phyloP scores from a whole-genome alignment of 192 early-diverging fungal genomes.

The Mortierella alpina region DNA sequence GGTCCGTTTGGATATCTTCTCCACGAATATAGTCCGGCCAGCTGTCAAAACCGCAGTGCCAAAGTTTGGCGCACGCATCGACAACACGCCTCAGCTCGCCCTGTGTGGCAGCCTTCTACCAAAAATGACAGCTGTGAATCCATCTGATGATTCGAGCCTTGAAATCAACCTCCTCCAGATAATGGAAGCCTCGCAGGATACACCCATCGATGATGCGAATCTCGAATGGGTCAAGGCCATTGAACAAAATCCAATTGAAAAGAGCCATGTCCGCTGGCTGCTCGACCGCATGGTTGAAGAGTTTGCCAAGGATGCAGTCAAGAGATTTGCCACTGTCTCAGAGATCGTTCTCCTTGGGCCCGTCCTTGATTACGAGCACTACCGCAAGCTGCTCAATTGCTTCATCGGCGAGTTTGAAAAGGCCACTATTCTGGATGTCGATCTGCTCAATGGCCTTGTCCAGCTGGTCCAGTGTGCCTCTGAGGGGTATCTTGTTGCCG shows the following conservation, averaged over 20 bases:
- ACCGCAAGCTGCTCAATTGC: background rate
- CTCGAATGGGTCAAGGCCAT: background rate
- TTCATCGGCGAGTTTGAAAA: background rate
- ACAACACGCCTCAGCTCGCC: too few species aligned
- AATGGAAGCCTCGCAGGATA: too few species aligned
- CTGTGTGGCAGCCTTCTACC: too few species aligned
- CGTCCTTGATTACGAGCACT: background rate
- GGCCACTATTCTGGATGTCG: background rate
- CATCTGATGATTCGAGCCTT: too few species aligned
- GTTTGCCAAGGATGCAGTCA: background rate
- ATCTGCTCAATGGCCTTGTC: background rate
- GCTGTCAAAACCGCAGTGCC: too few species aligned
- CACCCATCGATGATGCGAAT: too few species aligned
- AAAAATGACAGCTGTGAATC: too few species aligned
- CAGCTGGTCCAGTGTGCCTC: background rate
- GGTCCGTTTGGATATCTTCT: too few species aligned
- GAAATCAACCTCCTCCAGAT: too few species aligned
- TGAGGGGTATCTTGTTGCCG: background rate
- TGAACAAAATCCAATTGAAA: background rate
- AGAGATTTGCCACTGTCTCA: background rate
- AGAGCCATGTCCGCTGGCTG: background rate
- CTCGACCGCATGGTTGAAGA: background rate
- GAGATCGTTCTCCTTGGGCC: background rate
- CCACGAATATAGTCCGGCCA: too few species aligned
- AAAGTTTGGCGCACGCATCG: too few species aligned